Base-by-base conservation (phyloP, 164 flowering plant genomes). In the Annona squamosa region DNA sequence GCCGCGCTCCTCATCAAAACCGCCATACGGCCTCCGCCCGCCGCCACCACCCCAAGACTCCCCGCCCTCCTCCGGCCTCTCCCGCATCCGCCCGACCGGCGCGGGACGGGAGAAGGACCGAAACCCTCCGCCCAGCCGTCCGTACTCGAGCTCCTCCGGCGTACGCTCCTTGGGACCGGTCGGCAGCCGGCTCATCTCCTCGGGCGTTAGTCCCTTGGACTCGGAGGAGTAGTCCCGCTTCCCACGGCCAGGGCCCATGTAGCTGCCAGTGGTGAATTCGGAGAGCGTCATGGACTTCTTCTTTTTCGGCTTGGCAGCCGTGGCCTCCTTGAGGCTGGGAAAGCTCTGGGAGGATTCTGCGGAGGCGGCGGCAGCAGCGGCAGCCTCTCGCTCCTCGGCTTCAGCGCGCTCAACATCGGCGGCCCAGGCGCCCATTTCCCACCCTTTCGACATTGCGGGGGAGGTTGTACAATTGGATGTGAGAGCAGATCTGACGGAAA, bases 91-190 rank as follows among this genome's bases (percentile, higher is more conserved):
- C 1, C 74, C 63, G 7, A 73, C 48, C n/a, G 73, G 69, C 10
- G 73, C 77, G 18, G 75, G 13, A 65, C 91, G 80, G 6, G 88
- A 87, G 66, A 86, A 89, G 1, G 81, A 70, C 3, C 84, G 73
- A 76, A 89, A 89, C 3, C 97, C 97, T 4, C 95, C 89, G 5
- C 94, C 93, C 2, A 87, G 81, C 2, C 91, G 76, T 4, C 91
- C 88, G 10, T 72, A 65, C 78, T 86, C 88, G 86, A 86, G 81
- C 73, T 88, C 91, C 61, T 86, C 96, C 0, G 81, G 77, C 1
- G 90, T 75, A 19, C 92, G 78, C 73, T 88, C 90, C 70, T 82
- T 86, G 5, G 96, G 96, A 0, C 90, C 90, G 12, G 96, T 95
- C 2, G 98, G 98, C 3, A 88, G 83, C 44, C 84, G 81, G 41